phyloP scores from a whole-genome alignment of 345 rosid species.

The Eucalyptus lansdowneana region DNA sequence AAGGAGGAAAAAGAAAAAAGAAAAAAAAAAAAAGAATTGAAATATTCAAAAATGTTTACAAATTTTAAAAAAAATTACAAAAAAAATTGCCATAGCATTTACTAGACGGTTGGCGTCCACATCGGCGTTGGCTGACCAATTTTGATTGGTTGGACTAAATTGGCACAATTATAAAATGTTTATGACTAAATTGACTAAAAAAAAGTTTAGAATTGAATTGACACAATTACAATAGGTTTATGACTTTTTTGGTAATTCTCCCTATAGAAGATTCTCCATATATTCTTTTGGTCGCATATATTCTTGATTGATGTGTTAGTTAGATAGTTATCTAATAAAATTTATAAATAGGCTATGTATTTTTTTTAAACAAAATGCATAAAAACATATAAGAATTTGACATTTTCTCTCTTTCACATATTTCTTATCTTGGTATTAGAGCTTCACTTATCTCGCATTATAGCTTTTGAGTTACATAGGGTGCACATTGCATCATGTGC shows the following conservation, averaged over 20 bases:
- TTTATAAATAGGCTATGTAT: not conserved
- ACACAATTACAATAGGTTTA: no score
- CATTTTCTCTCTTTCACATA: not conserved
- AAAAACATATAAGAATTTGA: not conserved
- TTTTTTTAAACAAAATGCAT: not conserved
- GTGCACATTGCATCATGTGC: not conserved
- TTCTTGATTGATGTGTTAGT: not conserved
- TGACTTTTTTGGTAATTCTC: no score
- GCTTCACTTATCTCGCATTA: not conserved
- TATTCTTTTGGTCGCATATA: no score
- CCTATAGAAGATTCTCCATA: not conserved
- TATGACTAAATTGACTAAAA: no score
- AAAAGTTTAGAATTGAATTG: no score
- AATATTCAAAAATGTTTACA: no score
- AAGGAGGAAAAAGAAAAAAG: accelerated
- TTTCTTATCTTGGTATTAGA: not conserved
- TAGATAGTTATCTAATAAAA: not conserved
- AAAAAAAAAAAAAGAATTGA: no score
- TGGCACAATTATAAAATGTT: accelerated
- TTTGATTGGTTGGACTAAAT: accelerated
- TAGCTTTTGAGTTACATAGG: not conserved
- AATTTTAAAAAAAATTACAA: no score
- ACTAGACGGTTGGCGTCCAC: no score
- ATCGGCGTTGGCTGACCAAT: accelerated
- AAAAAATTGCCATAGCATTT: no score